A percentile compares a stretch with the other conserved stretches of the same genome.
These are phyloP conservation scores for Truncatella angustata DNA, from an alignment of 2,329 filamentous ascomycete species.

Conservation along the genomic window DNA sequence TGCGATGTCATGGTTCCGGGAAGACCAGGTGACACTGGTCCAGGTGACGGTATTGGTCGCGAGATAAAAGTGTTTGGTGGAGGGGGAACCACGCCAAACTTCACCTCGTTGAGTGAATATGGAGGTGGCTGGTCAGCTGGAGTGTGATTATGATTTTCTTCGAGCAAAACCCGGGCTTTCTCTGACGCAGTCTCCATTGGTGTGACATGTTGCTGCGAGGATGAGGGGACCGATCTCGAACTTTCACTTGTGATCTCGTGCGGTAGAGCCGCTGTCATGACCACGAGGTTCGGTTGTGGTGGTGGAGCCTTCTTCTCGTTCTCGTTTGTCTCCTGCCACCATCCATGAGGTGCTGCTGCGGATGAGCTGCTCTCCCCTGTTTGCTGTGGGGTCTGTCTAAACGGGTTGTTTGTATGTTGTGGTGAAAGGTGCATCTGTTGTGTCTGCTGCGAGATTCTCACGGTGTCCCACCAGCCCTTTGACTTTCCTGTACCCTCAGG, in stretches of 20 bases:
- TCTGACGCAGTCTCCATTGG: slow-evolving; percentile 28
- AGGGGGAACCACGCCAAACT: slow-evolving; percentile 59
- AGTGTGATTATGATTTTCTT: slow-evolving; percentile 29
- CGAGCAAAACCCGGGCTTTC: slow-evolving; percentile 38
- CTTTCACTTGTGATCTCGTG: slow-evolving; percentile 19
- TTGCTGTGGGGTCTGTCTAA: slow-evolving; percentile 33
- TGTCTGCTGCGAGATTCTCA: slow-evolving; percentile 59
- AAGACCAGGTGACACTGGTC: slow-evolving; percentile 61
- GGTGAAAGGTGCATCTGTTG: too few species aligned
- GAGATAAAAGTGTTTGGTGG: slow-evolving; percentile 46
- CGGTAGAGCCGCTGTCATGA: slow-evolving; percentile 15
- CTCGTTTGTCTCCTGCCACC: slow-evolving; percentile 24
- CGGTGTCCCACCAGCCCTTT: slow-evolving; percentile 75
- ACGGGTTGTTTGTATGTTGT: slow-evolving; percentile 46
- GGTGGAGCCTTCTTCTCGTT: slow-evolving; percentile 21
- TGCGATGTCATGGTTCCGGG: slow-evolving; percentile 61
- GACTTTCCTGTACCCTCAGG: slow-evolving; percentile 56
- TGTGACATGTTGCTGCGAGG: slow-evolving; percentile 23
- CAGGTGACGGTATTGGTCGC: slow-evolving; percentile 56
- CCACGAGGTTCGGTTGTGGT: slow-evolving; percentile 17
- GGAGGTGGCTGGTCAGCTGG: slow-evolving; percentile 49
- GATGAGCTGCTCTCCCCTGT: slow-evolving; percentile 13
- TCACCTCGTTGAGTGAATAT: slow-evolving; percentile 47
- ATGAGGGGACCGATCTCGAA: slow-evolving; percentile 22
- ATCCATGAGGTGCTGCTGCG: slow-evolving; percentile 15